Percentiles rank a stretch among this genome's conserved stretches.
Conservation (phyloP, 2,329 filamentous ascomycete genomes). For the Leptosphaerulina australis region DNA sequence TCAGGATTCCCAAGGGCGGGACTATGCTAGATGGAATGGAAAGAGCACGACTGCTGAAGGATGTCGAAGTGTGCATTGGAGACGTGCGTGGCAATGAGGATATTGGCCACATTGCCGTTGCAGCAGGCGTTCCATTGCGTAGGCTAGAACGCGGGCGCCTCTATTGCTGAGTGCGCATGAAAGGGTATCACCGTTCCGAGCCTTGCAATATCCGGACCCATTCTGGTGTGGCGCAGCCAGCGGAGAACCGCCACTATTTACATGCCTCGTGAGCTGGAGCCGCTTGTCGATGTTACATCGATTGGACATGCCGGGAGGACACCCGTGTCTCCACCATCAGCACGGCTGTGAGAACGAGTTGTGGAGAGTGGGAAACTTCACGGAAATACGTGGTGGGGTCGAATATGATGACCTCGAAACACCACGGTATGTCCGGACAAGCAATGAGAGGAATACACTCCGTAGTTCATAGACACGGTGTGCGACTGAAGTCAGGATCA, state of each 20-base stretch:
- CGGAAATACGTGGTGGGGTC: neutral
- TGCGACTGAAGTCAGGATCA: constrained; percentile 3
- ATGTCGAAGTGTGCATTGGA: constrained; percentile 39
- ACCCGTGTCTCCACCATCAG: neutral
- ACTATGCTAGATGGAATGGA: constrained; percentile 44
- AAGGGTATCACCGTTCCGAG: neutral
- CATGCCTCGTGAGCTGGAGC: neutral
- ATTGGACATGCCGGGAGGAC: neutral
- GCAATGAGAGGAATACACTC: constrained; percentile 2
- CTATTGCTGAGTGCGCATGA: constrained; percentile 27
- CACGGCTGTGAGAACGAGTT: neutral
- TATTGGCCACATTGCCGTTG: constrained; percentile 48
- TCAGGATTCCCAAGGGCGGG: constrained; percentile 38
- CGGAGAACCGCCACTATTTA: constrained; percentile 7
- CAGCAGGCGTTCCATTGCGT: constrained; percentile 36
- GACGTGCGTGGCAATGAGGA: constrained; percentile 38
- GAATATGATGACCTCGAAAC: constrained; percentile 10
- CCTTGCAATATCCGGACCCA: constrained; percentile 17
- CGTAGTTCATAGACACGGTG: neutral
- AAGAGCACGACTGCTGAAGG: constrained; percentile 40
- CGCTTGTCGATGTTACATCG: neutral
- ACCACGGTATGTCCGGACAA: constrained; percentile 3
- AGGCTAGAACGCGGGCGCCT: constrained; percentile 38
- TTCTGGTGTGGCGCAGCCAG: constrained; percentile 21
- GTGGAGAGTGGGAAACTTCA: neutral